phyloP scores from a whole-genome alignment of 1,284 basidiomycete species.

The Ustilago shanxiensis region DNA sequence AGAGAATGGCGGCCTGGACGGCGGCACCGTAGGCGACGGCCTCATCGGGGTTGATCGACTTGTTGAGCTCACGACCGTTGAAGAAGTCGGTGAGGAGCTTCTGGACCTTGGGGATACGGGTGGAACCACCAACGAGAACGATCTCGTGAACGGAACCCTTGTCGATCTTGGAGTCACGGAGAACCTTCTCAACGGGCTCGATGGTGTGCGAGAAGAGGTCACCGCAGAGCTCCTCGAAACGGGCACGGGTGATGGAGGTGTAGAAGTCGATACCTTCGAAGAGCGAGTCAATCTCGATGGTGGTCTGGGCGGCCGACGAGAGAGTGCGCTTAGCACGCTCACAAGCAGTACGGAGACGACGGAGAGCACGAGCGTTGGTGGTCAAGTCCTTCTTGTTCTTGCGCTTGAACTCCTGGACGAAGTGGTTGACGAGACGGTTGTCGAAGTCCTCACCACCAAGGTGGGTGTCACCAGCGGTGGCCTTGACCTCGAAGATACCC shows the following conservation, averaged over 20 bases:
- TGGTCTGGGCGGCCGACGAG: conserved; percentile 94
- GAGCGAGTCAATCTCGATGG: conserved; percentile 97
- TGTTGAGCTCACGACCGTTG: conserved; percentile 78
- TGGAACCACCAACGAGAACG: conserved; percentile 97
- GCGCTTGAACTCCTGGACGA: conserved; percentile 97
- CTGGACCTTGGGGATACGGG: conserved; percentile 97
- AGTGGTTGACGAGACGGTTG: conserved; percentile 95
- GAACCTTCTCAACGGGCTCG: conserved; percentile 98
- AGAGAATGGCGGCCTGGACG: conserved; percentile 97
- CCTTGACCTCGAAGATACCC: conserved; percentile 99
- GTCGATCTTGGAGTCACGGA: conserved; percentile 98
- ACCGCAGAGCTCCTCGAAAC: conserved; percentile 98
- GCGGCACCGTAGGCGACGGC: conserved; percentile 99
- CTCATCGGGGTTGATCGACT: conserved; percentile 97
- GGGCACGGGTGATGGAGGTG: conserved; percentile 96
- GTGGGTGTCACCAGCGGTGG: conserved; percentile 98
- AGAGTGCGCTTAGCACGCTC: conserved; percentile 99
- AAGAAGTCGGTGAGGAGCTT: conserved; percentile 99
- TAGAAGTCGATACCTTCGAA: conserved; percentile 99
- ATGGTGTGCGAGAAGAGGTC: conserved; percentile 96
- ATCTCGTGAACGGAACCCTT: conserved; percentile 91
- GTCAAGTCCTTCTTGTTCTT: conserved; percentile 98
- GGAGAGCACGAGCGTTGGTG: conserved; percentile 91
- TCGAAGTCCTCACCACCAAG: conserved; percentile 99
- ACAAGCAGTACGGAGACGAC: conserved; percentile 96